These are phyloP conservation scores for Astrothelium macrocarpum DNA, from an alignment of 495 filamentous ascomycete genomes.

Conservation along the genomic window DNA sequence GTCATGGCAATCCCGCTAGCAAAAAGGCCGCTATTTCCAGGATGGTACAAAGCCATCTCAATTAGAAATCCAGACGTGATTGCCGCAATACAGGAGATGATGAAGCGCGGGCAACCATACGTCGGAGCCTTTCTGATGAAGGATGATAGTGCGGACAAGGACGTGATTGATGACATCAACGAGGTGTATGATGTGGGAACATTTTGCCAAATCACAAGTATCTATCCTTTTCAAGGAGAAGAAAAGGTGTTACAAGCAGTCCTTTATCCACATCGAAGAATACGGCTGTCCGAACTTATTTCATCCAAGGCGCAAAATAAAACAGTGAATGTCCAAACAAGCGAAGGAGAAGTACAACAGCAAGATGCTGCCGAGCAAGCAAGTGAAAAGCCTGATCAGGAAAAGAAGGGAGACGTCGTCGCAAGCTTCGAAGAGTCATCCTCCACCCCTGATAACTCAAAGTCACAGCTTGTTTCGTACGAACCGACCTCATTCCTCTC, in stretches of 20 bases:
- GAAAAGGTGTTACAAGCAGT: conserved; percentile 67
- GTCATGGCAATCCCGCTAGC: conserved; percentile 98
- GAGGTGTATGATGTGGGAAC: conserved; percentile 94
- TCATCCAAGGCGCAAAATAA: conserved; percentile 41
- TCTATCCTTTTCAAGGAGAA: conserved; percentile 79
- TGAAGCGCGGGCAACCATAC: conserved; percentile 96
- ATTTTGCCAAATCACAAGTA: conserved; percentile 94
- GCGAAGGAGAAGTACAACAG: conserved; percentile 27
- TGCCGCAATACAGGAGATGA: conserved; percentile 86
- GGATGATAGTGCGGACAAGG: conserved; percentile 84
- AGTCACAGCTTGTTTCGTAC: conserved; percentile 35
- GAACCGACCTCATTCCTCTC: conserved; percentile 85
- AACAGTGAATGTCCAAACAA: conserved; percentile 28
- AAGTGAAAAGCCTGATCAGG: conserved; percentile 48
- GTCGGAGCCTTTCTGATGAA: conserved; percentile 96
- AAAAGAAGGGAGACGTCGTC: conserved; percentile 86
- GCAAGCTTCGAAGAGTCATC: conserved; percentile 86
- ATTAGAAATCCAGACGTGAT: conserved; percentile 85
- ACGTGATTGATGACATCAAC: conserved; percentile 74
- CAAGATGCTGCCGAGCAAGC: conserved; percentile 26
- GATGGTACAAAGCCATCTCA: conserved; percentile 97
- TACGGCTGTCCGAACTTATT: conserved; percentile 75
- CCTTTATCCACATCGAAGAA: conserved; percentile 89
- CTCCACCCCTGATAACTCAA: neutral
- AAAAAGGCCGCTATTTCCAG: conserved; percentile 88